Evolutionary conservation across 306 rosid species (phyloP), one percentile per base, ranked within the genome.

Genomic region (Rosa lucieae): DNA sequence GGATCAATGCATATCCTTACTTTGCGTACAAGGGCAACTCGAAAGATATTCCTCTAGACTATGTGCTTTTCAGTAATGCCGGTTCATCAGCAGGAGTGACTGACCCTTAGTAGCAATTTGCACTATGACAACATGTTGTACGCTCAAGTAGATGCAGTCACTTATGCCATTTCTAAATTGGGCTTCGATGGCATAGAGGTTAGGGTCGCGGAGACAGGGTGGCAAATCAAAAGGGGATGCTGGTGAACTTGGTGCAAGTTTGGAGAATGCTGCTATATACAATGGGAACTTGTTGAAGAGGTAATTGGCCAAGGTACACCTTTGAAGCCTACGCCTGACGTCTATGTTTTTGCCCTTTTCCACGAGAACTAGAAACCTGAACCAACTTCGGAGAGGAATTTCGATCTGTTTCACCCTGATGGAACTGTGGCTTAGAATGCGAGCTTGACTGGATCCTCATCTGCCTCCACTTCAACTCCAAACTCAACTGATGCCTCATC

Each of bases 1-100:
- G 98, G 99, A 88, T 96, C 84, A 91, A 96, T 86, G 97, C 97
- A 10, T 93, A 96, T 58, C 96, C 99, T 7, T 96, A 91, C 72
- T 96, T 96, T 77, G 97, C 98, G 4, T 96, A 87, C 80, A 83
- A 91, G 42, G 98, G 77, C 43, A 82, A 84, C 44, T 96, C 97
- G 0, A 81, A 71, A 40, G 48, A 21, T 5, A 86, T 93, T 47
- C 10, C 99, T 21, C 96, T 93, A 59, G 88, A 96, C 63, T 93
- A 93, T 76, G 99, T 88, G 3, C 80, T 93, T 9, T 87, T 87
- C 35, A 8, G 5, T 91, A n/a, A 55, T 55, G 62, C 2, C 62
- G 26, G 11, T 63, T 43, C 48, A 18, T 67, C 29, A 7, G 13
- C 77, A 43, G 93, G 97, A 42, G 88, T 93, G 97, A 82, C 88